phyloP scores from a whole-genome alignment of 148 eudicot species.

The Rhododendron kiyosumense region DNA sequence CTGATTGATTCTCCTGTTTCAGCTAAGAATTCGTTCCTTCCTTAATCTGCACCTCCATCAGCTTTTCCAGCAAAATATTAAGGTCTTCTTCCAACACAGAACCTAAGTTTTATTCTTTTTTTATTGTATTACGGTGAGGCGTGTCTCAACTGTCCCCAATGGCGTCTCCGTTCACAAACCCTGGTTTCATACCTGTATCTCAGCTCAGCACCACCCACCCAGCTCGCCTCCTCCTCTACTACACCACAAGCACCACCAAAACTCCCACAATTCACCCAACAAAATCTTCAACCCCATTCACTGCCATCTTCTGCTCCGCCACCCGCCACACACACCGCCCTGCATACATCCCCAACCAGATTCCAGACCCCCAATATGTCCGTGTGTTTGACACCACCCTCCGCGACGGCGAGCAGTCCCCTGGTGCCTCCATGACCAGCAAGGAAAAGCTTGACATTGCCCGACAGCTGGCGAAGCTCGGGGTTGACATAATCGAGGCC shows the following conservation, averaged over 20 bases:
- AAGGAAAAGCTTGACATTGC: conserved; percentile 84
- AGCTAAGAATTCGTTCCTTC: no score
- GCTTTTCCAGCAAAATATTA: no score
- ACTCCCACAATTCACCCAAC: neutral
- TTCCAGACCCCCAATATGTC: conserved; percentile 67
- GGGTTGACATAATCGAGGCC: conserved; percentile 90
- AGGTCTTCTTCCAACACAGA: no score
- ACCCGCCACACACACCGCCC: conserved; percentile 28
- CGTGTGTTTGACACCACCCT: conserved; percentile 89
- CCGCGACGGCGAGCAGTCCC: conserved; percentile 94
- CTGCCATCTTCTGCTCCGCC: conserved; percentile 19
- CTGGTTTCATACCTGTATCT: conserved; percentile 3
- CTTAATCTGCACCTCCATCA: no score
- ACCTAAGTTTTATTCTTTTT: no score
- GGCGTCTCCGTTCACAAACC: conserved; percentile 17
- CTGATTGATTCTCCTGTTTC: no score
- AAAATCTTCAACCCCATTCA: neutral
- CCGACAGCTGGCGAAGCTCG: conserved; percentile 60
- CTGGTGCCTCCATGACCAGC: conserved; percentile 90
- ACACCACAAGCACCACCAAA: neutral
- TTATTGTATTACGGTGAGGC: no score
- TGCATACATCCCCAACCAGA: conserved; percentile 54
- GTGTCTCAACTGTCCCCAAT: neutral
- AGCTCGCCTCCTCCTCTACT: conserved; percentile 6
- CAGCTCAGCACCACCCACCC: neutral